Evolutionary conservation across 192 early-diverging fungal species (phyloP), one percentile per base, ranked within the genome.

Genomic region (Backusella westeae): DNA sequence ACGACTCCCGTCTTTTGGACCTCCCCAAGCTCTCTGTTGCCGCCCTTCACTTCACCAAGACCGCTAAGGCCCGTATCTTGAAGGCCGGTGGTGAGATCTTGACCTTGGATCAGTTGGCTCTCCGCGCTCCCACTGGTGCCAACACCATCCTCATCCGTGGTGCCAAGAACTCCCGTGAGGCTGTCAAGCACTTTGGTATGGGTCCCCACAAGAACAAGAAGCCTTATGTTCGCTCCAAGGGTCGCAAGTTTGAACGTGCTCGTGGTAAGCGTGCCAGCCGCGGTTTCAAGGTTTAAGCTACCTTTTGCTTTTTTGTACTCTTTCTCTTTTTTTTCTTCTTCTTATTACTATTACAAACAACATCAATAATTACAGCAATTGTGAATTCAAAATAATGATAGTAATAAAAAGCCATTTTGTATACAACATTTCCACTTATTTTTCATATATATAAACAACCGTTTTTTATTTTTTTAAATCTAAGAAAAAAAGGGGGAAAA

Each of bases 241-340:
- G 98, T 79, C 93, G 98, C 90, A 99, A 99, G 95, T 98, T 29
- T 1, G 29, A 29, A 90, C 86, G 89, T 46, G 98, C 97, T 85
- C 96, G 98, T 97, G 98, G 98, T 93, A 95, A 97, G 84, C 93
- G 98, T 92, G 91, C 94, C 84, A 96, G 95, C 87, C 93, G 97
- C 89, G 98, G 98, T 88, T 99, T 92, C 95, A 97, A 96, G 90
- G 89, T 85, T 80, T 95, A 94, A 91, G 76, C 4, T 56, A 32
- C n/a, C 39, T 36, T 3, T 19, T 41, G 6, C 12, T 21, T 46
- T 36, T 53, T 21, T 26, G 4, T 71, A 15, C 5, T 38, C 10
- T 5, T 69, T 69, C 15, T 69, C 12, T 69, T 5, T 1, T 39
- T 39, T 71, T 71, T 71, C 38, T 39, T 39, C 6, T 39, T 39